phyloP scores from a whole-genome alignment of 2,329 filamentous ascomycete species.

The Aspergillus hortae region DNA sequence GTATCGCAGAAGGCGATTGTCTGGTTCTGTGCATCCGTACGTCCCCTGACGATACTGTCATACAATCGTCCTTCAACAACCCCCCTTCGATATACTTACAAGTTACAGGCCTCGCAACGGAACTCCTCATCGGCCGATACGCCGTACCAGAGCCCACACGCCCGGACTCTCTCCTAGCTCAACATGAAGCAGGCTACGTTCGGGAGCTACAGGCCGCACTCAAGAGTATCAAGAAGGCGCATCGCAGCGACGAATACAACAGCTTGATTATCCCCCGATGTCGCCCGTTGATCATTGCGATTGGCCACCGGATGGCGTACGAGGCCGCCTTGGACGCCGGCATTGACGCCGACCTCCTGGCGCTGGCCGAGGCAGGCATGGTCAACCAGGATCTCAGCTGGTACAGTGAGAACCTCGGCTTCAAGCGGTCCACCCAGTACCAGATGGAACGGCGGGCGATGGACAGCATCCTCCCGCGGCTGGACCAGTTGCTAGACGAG shows the following conservation, averaged over 20 bases:
- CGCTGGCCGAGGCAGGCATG: constrained; percentile 13
- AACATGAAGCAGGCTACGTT: constrained; percentile 18
- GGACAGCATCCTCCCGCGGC: neutral
- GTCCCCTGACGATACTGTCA: neutral
- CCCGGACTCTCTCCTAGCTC: constrained; percentile 13
- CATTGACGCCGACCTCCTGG: constrained; percentile 7
- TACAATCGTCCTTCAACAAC: neutral
- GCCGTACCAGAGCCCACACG: constrained; percentile 13
- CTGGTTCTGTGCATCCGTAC: constrained; percentile 18
- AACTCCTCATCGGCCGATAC: constrained; percentile 24
- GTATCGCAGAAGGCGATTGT: constrained; percentile 20
- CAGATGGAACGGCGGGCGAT: constrained; percentile 9
- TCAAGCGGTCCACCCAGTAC: constrained; percentile 4
- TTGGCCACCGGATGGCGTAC: constrained; percentile 20
- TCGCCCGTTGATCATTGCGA: constrained; percentile 16
- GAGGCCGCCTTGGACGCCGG: constrained; percentile 18
- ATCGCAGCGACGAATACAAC: constrained; percentile 18
- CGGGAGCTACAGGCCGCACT: constrained; percentile 7
- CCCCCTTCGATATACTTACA: neutral
- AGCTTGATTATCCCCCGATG: constrained; percentile 16
- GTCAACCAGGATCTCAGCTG: constrained; percentile 13
- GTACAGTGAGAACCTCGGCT: constrained; percentile 13
- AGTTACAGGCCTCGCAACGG: constrained; percentile 20
- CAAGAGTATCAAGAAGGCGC: neutral
- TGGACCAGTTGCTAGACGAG: neutral